A percentile compares a stretch with the other conserved stretches of the same genome.
Evolutionary conservation across 306 rosid species (phyloP).

Genomic region (Fragaria iinumae): DNA sequence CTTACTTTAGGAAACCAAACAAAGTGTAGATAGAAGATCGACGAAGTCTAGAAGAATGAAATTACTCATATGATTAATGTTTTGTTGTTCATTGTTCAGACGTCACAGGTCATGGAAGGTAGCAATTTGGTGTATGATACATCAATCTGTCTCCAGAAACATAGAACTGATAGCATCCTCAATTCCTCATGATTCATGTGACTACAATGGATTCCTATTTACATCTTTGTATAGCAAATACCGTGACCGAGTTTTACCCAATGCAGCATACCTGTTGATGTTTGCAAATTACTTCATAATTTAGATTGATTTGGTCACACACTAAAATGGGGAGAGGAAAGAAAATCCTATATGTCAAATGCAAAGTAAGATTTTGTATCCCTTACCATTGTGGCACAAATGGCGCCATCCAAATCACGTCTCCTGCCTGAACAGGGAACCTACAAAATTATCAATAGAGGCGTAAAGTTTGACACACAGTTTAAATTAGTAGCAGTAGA

Average conservation of each 20-base stretch:
- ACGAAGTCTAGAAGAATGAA: neutral
- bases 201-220: slow-evolving; percentile 66
- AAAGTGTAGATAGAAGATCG: too few relatives aligned
- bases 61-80: neutral
- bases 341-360: neutral
- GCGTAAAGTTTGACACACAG: slow-evolving; percentile 1
- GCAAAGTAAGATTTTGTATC: neutral
- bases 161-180: neutral
- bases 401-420: slow-evolving; percentile 99
- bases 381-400: slow-evolving; percentile 90
- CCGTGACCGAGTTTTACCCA: slow-evolving; percentile 77
- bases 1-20: too few relatives aligned
- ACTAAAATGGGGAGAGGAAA: neutral
- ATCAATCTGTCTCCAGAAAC: neutral
- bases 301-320: neutral
- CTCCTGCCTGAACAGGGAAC: slow-evolving; percentile 94
- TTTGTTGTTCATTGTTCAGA: neutral
- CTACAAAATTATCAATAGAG: slow-evolving; percentile 29
- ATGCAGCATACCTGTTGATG: slow-evolving; percentile 84
- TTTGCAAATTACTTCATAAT: slow-evolving; percentile 12
- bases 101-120: neutral
- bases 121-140: neutral
- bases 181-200: neutral
- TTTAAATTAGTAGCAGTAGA: neutral
- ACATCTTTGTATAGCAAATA: slow-evolving; percentile 89